These are phyloP conservation scores for Xylaria grammica DNA, from an alignment of 495 filamentous ascomycete genomes.

Conservation along the genomic window DNA sequence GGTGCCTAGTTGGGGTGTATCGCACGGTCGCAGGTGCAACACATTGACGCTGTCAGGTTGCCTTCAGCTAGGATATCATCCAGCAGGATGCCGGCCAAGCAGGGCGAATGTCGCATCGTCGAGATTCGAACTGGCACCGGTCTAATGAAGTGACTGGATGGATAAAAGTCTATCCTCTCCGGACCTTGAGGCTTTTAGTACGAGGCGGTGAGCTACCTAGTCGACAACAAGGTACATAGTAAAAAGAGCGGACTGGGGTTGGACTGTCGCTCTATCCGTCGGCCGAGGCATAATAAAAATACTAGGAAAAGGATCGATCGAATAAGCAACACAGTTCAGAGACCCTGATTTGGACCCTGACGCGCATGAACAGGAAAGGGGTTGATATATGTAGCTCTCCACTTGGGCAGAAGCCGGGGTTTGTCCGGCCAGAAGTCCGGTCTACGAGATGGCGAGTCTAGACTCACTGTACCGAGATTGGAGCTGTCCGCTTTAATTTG, in stretches of 20 bases:
- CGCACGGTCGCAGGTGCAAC: neutral
- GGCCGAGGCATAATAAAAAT: neutral
- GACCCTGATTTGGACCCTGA: neutral
- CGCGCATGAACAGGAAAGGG: constrained; percentile 4
- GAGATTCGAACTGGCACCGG: no score
- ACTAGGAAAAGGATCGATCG: neutral
- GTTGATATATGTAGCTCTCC: neutral
- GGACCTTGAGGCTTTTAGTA: no score
- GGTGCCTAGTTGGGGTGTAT: neutral
- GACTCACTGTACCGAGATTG: constrained; percentile 6
- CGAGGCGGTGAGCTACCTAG: no score
- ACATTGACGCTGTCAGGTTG: neutral
- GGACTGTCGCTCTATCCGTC: neutral
- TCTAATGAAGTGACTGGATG: no score
- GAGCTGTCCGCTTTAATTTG: constrained; percentile 10
- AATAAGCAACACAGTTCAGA: neutral
- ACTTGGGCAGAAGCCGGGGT: constrained; percentile 4
- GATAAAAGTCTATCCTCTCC: no score
- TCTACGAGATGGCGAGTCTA: neutral
- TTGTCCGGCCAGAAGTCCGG: no score
- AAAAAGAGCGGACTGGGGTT: neutral
- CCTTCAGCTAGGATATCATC: neutral
- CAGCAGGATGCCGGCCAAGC: neutral
- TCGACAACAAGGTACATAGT: neutral
- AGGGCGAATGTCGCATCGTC: no score